A percentile compares a stretch with the other conserved stretches of the same genome.
Evolutionary conservation across 495 filamentous ascomycete genomes (phyloP).

Genomic region (Hypoxylon fragiforme): DNA sequence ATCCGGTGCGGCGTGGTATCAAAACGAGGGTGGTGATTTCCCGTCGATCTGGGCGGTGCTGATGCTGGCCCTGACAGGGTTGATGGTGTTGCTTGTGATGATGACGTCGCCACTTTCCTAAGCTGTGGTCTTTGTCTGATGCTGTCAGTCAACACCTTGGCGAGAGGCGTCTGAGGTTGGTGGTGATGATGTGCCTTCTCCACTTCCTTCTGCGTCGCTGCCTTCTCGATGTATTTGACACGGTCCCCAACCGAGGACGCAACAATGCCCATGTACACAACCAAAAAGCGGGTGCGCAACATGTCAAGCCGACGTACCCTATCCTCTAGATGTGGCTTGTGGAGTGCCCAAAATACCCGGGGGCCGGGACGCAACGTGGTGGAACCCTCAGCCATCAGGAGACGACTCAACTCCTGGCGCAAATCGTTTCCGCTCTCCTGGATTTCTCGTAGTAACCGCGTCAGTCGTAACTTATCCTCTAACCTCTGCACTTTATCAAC

Average conservation of each 20-base stretch:
- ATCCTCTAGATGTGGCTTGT: constrained; percentile 50
- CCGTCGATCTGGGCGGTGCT: not conserved
- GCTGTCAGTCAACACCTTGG: constrained; percentile 43
- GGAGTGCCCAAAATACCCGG: constrained; percentile 53
- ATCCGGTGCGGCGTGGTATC: constrained; percentile 41
- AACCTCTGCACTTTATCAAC: constrained; percentile 52
- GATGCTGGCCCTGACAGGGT: too few species aligned
- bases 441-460: constrained; percentile 55
- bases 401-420: constrained; percentile 51
- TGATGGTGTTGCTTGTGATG: not conserved
- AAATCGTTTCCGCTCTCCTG: constrained; percentile 58
- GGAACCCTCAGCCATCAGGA: constrained; percentile 48
- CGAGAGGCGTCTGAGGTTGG: constrained; percentile 35
- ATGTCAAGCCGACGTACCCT: constrained; percentile 62
- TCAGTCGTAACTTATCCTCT: constrained; percentile 56
- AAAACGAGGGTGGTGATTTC: constrained; percentile 43
- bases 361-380: constrained; percentile 50
- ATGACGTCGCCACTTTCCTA: constrained; percentile 43
- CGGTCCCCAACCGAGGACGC: constrained; percentile 44
- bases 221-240: constrained; percentile 29
- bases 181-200: constrained; percentile 31
- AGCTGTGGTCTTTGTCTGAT: constrained; percentile 46
- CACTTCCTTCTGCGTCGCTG: constrained; percentile 37
- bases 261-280: constrained; percentile 58
- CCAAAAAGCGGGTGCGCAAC: constrained; percentile 60